Evolutionary conservation across 176 grass and related monocot genomes (phyloP), one percentile per base, ranked within the genome.

Genomic region (Ananas comosus): DNA sequence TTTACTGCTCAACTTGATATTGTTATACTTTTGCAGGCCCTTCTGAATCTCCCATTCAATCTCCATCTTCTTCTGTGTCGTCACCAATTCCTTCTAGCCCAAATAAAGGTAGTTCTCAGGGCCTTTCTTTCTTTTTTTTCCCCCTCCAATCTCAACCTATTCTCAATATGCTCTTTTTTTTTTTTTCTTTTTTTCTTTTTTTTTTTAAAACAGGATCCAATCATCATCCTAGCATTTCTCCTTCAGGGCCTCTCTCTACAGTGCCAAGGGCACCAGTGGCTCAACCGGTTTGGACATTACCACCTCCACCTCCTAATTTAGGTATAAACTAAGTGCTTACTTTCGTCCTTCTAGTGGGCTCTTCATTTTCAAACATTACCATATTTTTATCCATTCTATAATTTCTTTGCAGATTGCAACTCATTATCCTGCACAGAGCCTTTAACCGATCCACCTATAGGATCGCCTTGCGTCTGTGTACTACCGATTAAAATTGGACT

Each of bases 401-500:
- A 18, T 50, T 74, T 29, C 64, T 54, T 65, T 49, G 63, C 90
- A 99, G 95, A 94, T 91, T 99, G 95, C 78, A 88, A 78, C 52
- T 88, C 48, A 47, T 86, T 99, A 71, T 9, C 64, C 52, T 99
- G 95, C 78, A 50, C 80, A 66, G 90, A 99, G 65, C 95, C 89
- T 70, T 85, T 86, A 78, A 85, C 70, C 14, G 91, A 91, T 80
- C 87, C 90, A 61, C 84, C 82, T 65, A 69, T 72, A 2, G 85
- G 90, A 75, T 86, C 90, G 27, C 86, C 90, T 58, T 99, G 95
- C 79, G 70, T 70, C 68, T 99, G 94, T 80, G 94, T 99, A 77
- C 73, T 90, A 83, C 94, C 94, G 80, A 99, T 99, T 71, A 90
- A 83, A 91, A 89, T 93, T 58, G 90, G 82, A 71, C 76, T 99